Evolutionary conservation across 2,329 filamentous ascomycete species (phyloP).

Genomic region (Stemphylium lycopersici): DNA sequence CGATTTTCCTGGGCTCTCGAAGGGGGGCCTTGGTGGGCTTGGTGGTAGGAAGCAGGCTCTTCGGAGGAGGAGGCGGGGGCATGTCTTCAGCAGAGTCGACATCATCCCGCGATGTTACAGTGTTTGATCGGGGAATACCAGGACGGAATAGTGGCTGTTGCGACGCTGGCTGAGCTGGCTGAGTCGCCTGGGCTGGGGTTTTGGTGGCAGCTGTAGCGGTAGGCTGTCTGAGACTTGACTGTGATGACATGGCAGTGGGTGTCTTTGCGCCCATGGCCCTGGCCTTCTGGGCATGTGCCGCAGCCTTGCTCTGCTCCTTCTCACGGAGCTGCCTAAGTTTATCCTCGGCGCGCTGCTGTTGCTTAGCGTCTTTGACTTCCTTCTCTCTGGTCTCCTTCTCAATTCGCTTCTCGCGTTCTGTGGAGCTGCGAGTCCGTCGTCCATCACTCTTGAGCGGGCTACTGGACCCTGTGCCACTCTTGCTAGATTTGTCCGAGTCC

Average conservation of each 20-base stretch:
- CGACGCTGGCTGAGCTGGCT: conserved; percentile 33
- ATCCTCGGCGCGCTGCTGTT: conserved; percentile 66
- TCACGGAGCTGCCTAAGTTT: conserved; percentile 72
- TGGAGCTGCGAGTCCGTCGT: conserved; percentile 64
- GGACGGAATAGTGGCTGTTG: conserved; percentile 40
- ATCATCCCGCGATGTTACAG: conserved; percentile 42
- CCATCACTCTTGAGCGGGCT: conserved; percentile 46
- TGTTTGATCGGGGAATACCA: conserved; percentile 34
- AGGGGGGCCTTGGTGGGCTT: conserved; percentile 48
- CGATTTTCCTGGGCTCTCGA: conserved; percentile 55
- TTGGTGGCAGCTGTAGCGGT: conserved; percentile 51
- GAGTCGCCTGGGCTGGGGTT: conserved; percentile 48
- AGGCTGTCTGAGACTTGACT: conserved; percentile 38
- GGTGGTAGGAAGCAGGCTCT: conserved; percentile 56
- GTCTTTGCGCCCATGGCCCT: conserved; percentile 58
- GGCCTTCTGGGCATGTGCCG: conserved; percentile 50
- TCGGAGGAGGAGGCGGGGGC: conserved; percentile 67
- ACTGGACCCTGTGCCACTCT: conserved; percentile 28
- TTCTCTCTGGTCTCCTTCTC: conserved; percentile 67
- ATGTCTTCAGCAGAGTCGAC: conserved; percentile 58
- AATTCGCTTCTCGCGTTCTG: conserved; percentile 63
- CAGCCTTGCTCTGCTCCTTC: conserved; percentile 72
- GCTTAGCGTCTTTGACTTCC: conserved; percentile 62
- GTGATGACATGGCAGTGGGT: conserved; percentile 45
- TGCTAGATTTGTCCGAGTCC: conserved; percentile 41